Evolutionary conservation across 129 eudicot genomes (phyloP).

Genomic region (Glebionis coronaria): DNA sequence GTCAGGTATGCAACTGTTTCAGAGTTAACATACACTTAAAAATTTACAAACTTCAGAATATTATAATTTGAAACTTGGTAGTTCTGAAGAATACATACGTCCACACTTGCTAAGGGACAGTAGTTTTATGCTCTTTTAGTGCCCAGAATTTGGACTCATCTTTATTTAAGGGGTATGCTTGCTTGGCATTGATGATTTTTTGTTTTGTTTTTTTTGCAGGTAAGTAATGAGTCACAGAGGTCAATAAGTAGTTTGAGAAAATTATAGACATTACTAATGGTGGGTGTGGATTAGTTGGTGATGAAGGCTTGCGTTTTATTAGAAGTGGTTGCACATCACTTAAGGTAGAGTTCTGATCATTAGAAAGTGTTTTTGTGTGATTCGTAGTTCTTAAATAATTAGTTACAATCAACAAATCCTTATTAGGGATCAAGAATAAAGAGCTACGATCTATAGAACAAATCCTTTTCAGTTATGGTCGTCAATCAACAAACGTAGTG

Average conservation of each 20-base stretch:
- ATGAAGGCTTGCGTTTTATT: conserved; percentile 57
- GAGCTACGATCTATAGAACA: no score
- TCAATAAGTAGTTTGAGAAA: conserved; percentile 48
- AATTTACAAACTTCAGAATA: background rate
- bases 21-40: background rate
- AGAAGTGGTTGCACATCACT: conserved; percentile 71
- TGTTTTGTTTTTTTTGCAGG: conserved; percentile 44
- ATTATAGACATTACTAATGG: conserved; percentile 64
- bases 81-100: no score
- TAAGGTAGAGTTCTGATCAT: no score
- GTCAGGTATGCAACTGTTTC: conserved; percentile 57
- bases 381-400: no score
- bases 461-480: no score
- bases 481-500: no score
- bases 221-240: conserved; percentile 51
- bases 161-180: background rate
- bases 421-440: no score
- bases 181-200: background rate
- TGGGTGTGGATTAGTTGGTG: conserved; percentile 58
- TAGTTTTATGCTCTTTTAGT: conserved; percentile 13
- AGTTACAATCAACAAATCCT: no score
- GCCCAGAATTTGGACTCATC: no score
- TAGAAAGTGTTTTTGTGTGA: no score
- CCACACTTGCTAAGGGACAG: no score
- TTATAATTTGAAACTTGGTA: background rate